Conservation (phyloP, 1,139 yeast genomes). For the Yamadazyma epiphylla region DNA sequence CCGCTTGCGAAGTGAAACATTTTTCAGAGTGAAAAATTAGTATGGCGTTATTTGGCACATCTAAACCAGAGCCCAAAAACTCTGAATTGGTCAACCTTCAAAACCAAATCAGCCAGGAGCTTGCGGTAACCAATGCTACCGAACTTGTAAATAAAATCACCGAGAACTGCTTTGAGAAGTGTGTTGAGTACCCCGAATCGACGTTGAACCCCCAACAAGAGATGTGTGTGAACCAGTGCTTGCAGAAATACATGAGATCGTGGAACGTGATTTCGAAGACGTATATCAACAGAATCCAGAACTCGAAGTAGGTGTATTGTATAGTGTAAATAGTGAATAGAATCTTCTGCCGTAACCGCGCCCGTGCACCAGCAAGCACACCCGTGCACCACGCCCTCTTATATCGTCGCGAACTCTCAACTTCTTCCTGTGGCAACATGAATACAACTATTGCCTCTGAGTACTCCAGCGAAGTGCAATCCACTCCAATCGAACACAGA, state of each 20-base stretch:
- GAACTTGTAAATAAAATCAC: constrained; percentile 82
- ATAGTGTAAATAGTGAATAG: background rate
- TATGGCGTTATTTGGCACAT: background rate
- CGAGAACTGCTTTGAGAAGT: constrained; percentile 83
- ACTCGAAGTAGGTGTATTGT: constrained; percentile 2
- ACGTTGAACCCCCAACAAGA: constrained; percentile 27
- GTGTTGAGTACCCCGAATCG: constrained; percentile 56
- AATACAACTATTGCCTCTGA: constrained; percentile 56
- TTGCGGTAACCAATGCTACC: constrained; percentile 86
- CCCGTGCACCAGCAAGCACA: background rate
- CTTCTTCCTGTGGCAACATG: constrained; percentile 11
- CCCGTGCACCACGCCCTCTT: background rate
- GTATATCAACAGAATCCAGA: constrained; percentile 70
- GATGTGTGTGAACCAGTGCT: constrained; percentile 68
- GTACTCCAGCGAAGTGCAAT: constrained; percentile 48
- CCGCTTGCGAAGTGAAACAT: too few relatives aligned
- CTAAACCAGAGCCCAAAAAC: background rate
- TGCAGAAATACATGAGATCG: constrained; percentile 84
- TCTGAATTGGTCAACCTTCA: constrained; percentile 22
- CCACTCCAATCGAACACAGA: constrained; percentile 81
- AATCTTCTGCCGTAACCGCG: background rate
- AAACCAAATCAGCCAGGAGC: constrained; percentile 71
- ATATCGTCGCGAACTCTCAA: background rate
- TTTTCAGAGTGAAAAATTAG: too few relatives aligned
- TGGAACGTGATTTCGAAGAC: constrained; percentile 83